Base-by-base conservation (phyloP, 202 grass and related monocot species). In the Setaria italica region DNA sequence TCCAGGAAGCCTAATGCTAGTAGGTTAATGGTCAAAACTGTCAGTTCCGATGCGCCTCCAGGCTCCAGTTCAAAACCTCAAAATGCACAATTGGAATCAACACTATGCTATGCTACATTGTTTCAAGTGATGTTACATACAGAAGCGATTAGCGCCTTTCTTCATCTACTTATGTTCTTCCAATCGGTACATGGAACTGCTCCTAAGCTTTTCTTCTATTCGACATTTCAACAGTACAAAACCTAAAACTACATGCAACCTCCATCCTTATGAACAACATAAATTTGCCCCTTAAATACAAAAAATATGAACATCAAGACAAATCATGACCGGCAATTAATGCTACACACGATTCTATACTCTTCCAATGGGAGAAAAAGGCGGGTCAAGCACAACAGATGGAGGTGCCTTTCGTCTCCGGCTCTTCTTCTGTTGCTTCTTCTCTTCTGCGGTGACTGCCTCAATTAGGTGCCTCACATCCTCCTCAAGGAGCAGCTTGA, bases 361-460 rank as follows among this genome's bases (percentile, higher is more conserved):
- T 84, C 95, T 95, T 77, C 93, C 92, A 34, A 98, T 89, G 6
- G 93, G 95, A 83, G 95, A 98, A 89, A 91, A 90, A 2, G 93
- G 95, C 2, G 93, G 89, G 15, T 95, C 89, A 0, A 88, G 80
- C 62, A 68, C 21, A 62, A 92, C 76, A 45, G 95, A 77, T 68
- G 84, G 81, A 64, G 87, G 86, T 12, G 85, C 65, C 86, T 92
- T 94, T 14, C 90, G 88, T 73, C 73, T 86, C 74, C 60, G 16
- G 30, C 19, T 89, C 55, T 76, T 89, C 80, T 92, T 91, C 9
- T n/a, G 4, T 64, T 98, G 87, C 78, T 86, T 87, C 62, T 92
- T 90, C 72, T 95, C 95, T 87, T 98, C 91, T 12, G 80, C 80
- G 0, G 89, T 90, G 34, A 95, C 93, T n/a, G 93, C 91, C 86